Base-by-base conservation (phyloP, 2,329 filamentous ascomycete genomes). In the Graphilbum sp. region DNA sequence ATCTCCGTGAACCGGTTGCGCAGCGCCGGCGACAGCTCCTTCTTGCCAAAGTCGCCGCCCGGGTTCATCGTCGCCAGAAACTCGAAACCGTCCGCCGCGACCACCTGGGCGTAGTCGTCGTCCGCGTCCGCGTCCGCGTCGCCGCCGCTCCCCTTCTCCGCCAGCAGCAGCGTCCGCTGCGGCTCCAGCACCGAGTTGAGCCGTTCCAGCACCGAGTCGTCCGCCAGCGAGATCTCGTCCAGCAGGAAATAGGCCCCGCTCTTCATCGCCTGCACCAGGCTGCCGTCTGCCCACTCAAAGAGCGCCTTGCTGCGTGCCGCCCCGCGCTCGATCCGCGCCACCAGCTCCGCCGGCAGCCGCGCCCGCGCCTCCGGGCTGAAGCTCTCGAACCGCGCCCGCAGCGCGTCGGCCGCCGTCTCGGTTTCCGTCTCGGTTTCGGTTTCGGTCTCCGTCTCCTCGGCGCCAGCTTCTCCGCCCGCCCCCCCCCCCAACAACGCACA, bases 41-140 rank as follows among this genome's bases (percentile, higher is more conserved):
- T 85, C 61, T 99, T 99, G 46, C 90, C 90, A 54, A 96, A 98
- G 53, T 99, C 90, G 34, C 92, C 90, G 36, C 92, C 92, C 9
- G 90, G 90, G 48, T 99, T 99, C 90, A 99, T 99, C 0, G 90
- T 98, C 4, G 90, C 88, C 42, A 98, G 73, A 57, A 98, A 95
- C 51, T 98, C 87, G 57, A 96, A 99, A 0, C 80, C 83, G 31
- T 79, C 66, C 11, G 67, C 58, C 6, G 81, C 90, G 25, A 72
- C 70, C 20, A 98, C 70, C 73, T 37, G 33, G 0, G 86, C 86
- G 53, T 93, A n/a, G n/a, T n/a, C n/a, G n/a, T n/a, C n/a, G n/a
- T n/a, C n/a, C n/a, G n/a, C n/a, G 77, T 7, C 80, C 69, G 2
- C 24, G 16, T 16, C 18, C 16, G 34, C 20, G 35, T 83, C 73